Conservation (phyloP, 352 stramenopile genomes). For the Phytopythium oedochilum region DNA sequence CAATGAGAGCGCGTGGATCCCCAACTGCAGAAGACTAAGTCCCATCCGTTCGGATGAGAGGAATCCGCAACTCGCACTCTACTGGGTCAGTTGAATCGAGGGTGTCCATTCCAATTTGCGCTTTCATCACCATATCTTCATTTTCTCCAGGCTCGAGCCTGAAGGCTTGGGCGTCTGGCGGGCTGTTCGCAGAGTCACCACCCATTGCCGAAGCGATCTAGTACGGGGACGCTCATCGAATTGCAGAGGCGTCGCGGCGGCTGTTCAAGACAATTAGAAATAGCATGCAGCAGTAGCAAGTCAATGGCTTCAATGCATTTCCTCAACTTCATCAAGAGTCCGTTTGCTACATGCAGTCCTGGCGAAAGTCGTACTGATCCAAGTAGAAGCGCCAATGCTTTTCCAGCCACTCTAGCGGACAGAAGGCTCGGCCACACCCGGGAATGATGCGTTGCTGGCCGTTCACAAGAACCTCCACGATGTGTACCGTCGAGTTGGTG, state of each 20-base stretch:
- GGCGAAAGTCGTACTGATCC: conserved; percentile 24
- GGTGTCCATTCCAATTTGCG: neutral
- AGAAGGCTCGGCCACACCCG: conserved; percentile 18
- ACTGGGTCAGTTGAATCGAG: neutral
- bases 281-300: no score
- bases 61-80: neutral
- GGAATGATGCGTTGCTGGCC: conserved; percentile 23
- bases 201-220: neutral
- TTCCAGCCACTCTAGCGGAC: conserved; percentile 20
- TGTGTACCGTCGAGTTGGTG: conserved; percentile 7
- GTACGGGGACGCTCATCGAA: no score
- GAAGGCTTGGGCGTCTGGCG: no score
- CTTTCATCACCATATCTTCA: neutral
- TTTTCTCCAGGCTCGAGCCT: no score
- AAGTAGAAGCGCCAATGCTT: conserved; percentile 29
- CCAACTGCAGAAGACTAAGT: no score
- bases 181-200: no score
- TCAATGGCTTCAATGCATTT: no score
- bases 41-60: neutral
- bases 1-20: neutral
- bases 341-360: conserved; percentile 15
- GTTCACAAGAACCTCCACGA: conserved; percentile 45
- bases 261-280: neutral
- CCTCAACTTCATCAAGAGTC: no score
- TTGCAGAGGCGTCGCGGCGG: neutral